A percentile compares a stretch with the other conserved stretches of the same genome.
phyloP scores from a whole-genome alignment of 2,329 filamentous ascomycete genomes.

The Ceratocystis alfenasii region DNA sequence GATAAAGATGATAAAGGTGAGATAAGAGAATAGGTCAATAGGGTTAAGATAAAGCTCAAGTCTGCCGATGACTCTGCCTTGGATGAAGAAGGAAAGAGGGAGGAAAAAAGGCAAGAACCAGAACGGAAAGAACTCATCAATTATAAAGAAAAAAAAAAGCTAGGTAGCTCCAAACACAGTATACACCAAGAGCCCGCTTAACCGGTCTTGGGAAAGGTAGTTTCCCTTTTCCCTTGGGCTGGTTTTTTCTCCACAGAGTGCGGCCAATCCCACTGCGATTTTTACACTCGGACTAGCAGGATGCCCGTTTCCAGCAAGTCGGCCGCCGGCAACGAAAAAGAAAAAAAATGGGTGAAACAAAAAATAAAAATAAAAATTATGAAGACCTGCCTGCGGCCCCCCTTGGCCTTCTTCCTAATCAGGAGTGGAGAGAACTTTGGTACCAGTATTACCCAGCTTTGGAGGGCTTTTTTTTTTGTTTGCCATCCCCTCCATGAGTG shows the following conservation, averaged over 20 bases:
- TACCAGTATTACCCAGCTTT: background rate
- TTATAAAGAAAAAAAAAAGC: conserved; percentile 3
- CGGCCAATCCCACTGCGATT: background rate
- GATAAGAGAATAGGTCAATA: background rate
- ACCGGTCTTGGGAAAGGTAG: conserved; percentile 18
- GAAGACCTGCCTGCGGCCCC: background rate
- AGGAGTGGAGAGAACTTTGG: background rate
- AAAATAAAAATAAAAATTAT: background rate
- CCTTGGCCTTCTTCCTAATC: background rate
- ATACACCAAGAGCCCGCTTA: conserved; percentile 12
- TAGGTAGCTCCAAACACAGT: too few species aligned
- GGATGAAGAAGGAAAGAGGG: conserved; percentile 18
- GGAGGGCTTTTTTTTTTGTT: background rate
- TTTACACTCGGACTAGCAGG: conserved; percentile 11
- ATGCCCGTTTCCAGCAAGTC: conserved; percentile 6
- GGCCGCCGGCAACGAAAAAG: background rate
- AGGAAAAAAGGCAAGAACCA: conserved; percentile 14
- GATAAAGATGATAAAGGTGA: conserved; percentile 13
- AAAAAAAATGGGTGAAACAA: background rate
- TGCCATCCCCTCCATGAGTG: background rate
- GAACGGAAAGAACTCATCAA: conserved; percentile 1
- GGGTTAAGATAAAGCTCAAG: conserved; percentile 13
- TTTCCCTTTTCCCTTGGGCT: conserved; percentile 21
- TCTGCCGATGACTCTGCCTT: conserved; percentile 21
- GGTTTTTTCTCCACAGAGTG: background rate